A percentile compares a stretch with the other conserved stretches of the same genome.
Evolutionary conservation across 1,284 basidiomycete genomes (phyloP).

Genomic region (Phlebopus sp.): DNA sequence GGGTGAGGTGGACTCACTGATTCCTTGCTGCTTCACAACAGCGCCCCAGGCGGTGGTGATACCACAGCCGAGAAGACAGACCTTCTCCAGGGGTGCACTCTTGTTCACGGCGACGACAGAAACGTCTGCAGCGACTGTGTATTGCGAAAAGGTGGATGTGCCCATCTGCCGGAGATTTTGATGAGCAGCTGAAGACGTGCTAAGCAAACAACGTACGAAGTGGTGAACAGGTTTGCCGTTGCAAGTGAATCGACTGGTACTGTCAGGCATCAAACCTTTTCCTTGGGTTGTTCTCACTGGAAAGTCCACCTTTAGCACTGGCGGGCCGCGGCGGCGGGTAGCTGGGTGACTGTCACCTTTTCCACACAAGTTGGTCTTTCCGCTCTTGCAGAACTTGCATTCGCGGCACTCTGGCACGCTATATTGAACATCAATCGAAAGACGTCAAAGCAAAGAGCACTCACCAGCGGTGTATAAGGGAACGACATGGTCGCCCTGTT

Average conservation of each 20-base stretch:
- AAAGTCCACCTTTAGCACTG: conserved; percentile 4
- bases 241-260: conserved; percentile 86
- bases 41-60: conserved; percentile 98
- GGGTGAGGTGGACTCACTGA: conserved; percentile 50
- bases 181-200: conserved; percentile 1
- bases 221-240: conserved; percentile 88
- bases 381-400: conserved; percentile 98
- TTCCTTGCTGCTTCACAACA: conserved; percentile 76
- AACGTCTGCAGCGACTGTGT: conserved; percentile 97
- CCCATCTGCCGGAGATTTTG: conserved; percentile 72
- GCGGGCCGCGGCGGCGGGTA: conserved; percentile 2
- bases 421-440: conserved; percentile 5
- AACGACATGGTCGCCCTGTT: conserved; percentile 87
- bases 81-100: conserved; percentile 88
- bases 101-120: conserved; percentile 91
- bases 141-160: conserved; percentile 97
- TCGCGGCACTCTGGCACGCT: conserved; percentile 81
- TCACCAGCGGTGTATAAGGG: conserved; percentile 89
- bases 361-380: conserved; percentile 96
- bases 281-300: conserved; percentile 91
- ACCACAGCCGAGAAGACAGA: conserved; percentile 93
- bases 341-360: conserved; percentile 52
- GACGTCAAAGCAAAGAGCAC: conserved; percentile 13
- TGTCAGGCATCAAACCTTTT: conserved; percentile 96
- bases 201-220: conserved; percentile 63